A percentile compares a stretch with the other conserved stretches of the same genome.
These are phyloP conservation scores for Pythium pyrilobum DNA, from an alignment of 352 stramenopile species.

Conservation along the genomic window DNA sequence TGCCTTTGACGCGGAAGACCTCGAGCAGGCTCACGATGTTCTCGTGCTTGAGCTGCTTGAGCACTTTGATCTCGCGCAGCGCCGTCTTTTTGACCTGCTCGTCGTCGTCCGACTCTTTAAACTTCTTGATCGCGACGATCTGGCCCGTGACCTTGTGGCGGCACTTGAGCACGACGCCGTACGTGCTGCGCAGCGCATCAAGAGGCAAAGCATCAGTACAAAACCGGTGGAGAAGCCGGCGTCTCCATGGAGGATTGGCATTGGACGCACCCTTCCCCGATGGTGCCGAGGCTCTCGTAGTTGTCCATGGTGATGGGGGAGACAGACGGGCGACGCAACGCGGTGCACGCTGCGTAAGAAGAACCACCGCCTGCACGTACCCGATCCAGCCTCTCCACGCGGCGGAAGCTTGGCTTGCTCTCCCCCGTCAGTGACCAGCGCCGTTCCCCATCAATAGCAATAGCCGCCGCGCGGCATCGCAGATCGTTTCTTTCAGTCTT, in stretches of 20 bases:
- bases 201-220: no score
- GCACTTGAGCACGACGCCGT: slow-evolving; percentile 86
- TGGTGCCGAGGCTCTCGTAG: slow-evolving; percentile 85
- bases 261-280: slow-evolving; percentile 77
- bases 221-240: neutral
- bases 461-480: neutral
- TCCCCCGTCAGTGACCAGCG: neutral
- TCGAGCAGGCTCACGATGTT: slow-evolving; percentile 87
- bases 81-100: slow-evolving; percentile 88
- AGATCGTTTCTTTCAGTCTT: no score
- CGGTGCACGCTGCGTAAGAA: neutral
- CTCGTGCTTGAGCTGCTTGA: slow-evolving; percentile 84
- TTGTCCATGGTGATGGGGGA: slow-evolving; percentile 55
- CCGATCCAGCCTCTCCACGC: neutral
- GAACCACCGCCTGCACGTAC: neutral
- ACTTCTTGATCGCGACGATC: slow-evolving; percentile 91
- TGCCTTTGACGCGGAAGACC: slow-evolving; percentile 79
- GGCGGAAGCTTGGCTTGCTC: neutral
- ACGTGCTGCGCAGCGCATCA: slow-evolving; percentile 40
- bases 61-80: slow-evolving; percentile 77
- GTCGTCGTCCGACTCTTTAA: slow-evolving; percentile 88
- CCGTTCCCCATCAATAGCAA: neutral
- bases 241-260: neutral
- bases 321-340: neutral
- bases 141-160: slow-evolving; percentile 74